phyloP scores from a whole-genome alignment of 441 rosid genomes.

The Jatropha podagrica region DNA sequence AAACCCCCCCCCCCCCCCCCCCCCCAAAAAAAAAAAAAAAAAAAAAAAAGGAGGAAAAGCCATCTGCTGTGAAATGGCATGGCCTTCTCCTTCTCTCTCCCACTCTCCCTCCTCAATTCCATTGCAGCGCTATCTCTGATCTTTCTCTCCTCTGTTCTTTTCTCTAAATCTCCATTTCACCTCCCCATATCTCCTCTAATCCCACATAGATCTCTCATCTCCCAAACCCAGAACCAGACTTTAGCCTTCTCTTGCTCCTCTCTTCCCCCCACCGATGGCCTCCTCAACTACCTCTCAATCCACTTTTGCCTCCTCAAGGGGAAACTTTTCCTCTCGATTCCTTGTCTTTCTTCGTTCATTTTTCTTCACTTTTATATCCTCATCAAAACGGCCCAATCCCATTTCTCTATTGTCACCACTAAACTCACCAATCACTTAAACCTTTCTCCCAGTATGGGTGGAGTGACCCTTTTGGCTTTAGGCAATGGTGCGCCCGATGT shows the following conservation, averaged over 20 bases:
- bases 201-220: slow-evolving; percentile 44
- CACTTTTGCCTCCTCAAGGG: slow-evolving; percentile 59
- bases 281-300: slow-evolving; percentile 61
- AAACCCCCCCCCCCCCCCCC: too few species aligned
- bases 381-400: slow-evolving; percentile 91
- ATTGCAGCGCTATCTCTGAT: slow-evolving; percentile 36
- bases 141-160: slow-evolving; percentile 44
- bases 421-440: slow-evolving; percentile 67
- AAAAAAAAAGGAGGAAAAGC: background rate
- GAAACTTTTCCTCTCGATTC: slow-evolving; percentile 49
- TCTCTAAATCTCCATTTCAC: slow-evolving; percentile 28
- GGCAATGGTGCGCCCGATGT: slow-evolving; percentile 98
- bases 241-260: slow-evolving; percentile 35
- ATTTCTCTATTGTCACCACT: slow-evolving; percentile 87
- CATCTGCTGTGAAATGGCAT: slow-evolving; percentile 58
- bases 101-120: slow-evolving; percentile 30
- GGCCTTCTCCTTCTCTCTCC: slow-evolving; percentile 31
- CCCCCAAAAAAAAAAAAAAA: background rate
- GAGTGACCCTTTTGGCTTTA: slow-evolving; percentile 85
- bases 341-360: slow-evolving; percentile 54
- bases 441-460: slow-evolving; percentile 89
- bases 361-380: slow-evolving; percentile 79
- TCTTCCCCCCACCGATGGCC: slow-evolving; percentile 39
- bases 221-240: slow-evolving; percentile 20
- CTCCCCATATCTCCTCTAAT: slow-evolving; percentile 18